Percentiles rank a stretch among this genome's conserved stretches.
Conservation (phyloP, 2,329 filamentous ascomycete genomes). For the Exophiala calicioides region DNA sequence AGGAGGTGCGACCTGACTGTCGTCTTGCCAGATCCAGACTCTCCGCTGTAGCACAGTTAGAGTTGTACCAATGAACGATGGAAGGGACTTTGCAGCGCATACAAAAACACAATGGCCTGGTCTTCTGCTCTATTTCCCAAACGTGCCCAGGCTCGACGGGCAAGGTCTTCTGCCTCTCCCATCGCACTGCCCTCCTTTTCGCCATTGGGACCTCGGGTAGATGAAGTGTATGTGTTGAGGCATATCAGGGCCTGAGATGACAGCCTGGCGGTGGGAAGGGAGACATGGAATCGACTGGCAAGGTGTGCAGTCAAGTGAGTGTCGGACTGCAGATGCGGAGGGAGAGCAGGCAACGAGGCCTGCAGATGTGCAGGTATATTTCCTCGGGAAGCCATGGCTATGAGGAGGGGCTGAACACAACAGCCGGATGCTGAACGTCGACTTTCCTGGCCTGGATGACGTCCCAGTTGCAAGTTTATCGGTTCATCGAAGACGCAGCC, state of each 20-base stretch:
- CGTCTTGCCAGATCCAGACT: slow-evolving; percentile 95
- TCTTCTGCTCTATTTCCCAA: slow-evolving; percentile 88
- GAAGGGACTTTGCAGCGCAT: slow-evolving; percentile 46
- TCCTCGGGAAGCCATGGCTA: slow-evolving; percentile 45
- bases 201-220: slow-evolving; percentile 84
- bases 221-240: slow-evolving; percentile 91
- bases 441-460: slow-evolving; percentile 6
- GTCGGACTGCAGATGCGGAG: slow-evolving; percentile 63
- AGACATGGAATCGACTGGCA: slow-evolving; percentile 76
- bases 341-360: slow-evolving; percentile 82
- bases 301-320: slow-evolving; percentile 54
- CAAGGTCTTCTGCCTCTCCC: slow-evolving; percentile 89
- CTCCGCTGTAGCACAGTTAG: slow-evolving; percentile 65
- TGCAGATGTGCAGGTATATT: slow-evolving; percentile 66
- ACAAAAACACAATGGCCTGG: slow-evolving; percentile 91
- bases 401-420: slow-evolving; percentile 2
- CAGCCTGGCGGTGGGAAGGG: slow-evolving; percentile 80
- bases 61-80: slow-evolving; percentile 29
- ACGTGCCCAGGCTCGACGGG: slow-evolving; percentile 79
- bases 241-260: slow-evolving; percentile 90
- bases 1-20: slow-evolving; percentile 88
- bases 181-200: slow-evolving; percentile 88
- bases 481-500: slow-evolving; percentile 11
- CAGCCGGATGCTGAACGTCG: not conserved
- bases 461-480: not conserved